phyloP scores from a whole-genome alignment of 202 grass and related monocot species.

The Setaria viridis region DNA sequence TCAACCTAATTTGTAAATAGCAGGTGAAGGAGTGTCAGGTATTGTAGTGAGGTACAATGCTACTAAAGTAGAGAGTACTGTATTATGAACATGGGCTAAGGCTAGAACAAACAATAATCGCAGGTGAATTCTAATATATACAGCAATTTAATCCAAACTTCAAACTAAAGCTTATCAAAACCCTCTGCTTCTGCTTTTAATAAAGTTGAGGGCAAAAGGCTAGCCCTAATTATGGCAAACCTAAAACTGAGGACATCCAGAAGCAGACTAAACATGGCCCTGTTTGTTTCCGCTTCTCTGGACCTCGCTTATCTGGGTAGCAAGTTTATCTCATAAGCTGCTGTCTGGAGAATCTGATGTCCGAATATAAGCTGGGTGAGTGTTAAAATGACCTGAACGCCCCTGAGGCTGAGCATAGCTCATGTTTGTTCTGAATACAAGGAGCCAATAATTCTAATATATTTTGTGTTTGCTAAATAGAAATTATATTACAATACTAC shows the following conservation, averaged over 20 bases:
- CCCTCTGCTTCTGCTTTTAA: neutral
- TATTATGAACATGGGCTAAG: neutral
- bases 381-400: no score
- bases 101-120: neutral
- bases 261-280: neutral
- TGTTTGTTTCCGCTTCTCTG: no score
- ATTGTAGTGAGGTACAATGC: neutral
- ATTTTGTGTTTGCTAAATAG: no score
- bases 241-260: neutral
- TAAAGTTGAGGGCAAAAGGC: neutral
- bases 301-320: no score
- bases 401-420: no score
- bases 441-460: no score
- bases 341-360: no score
- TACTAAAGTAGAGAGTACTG: constrained; percentile 7
- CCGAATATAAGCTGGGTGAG: no score
- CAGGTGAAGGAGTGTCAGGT: neutral
- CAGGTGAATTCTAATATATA: neutral
- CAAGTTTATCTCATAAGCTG: no score
- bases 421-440: no score
- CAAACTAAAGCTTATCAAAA: neutral
- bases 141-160: neutral
- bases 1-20: neutral
- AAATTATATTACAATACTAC: no score
- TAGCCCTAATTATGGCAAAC: neutral